These are phyloP conservation scores for Debaryomyces prosopidis DNA, from an alignment of 805 yeast genomes.

Conservation along the genomic window DNA sequence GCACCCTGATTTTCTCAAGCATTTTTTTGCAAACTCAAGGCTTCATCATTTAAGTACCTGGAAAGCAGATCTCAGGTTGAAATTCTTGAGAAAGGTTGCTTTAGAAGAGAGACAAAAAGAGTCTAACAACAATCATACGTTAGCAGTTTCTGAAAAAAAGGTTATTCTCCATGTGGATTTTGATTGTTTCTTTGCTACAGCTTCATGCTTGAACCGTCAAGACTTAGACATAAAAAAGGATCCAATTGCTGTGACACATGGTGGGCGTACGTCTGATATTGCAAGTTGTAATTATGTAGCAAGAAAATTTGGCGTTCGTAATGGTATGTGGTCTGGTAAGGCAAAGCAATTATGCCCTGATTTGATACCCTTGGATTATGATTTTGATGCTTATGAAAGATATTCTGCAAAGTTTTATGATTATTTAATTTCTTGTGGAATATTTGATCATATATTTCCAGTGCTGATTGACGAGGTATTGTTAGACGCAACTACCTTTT, in stretches of 20 bases:
- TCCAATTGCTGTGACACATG: slow-evolving; percentile 67
- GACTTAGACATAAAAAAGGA: slow-evolving; percentile 48
- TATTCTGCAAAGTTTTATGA: slow-evolving; percentile 67
- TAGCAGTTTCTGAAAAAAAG: slow-evolving; percentile 4
- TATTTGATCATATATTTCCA: slow-evolving; percentile 61
- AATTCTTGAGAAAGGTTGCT: slow-evolving; percentile 51
- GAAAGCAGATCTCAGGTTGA: slow-evolving; percentile 71
- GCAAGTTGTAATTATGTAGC: slow-evolving; percentile 94
- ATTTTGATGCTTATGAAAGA: slow-evolving; percentile 70
- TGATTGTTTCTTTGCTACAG: slow-evolving; percentile 92
- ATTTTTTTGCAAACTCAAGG: slow-evolving; percentile 78
- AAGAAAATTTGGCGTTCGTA: slow-evolving; percentile 69
- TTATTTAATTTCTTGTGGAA: slow-evolving; percentile 46
- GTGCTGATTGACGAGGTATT: slow-evolving; percentile 92
- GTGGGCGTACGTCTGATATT: slow-evolving; percentile 67
- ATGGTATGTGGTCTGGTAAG: slow-evolving; percentile 85
- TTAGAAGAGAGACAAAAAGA: slow-evolving; percentile 4
- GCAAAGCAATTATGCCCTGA: slow-evolving; percentile 71
- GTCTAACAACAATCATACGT: not conserved
- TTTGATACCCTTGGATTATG: slow-evolving; percentile 63
- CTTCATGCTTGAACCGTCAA: slow-evolving; percentile 61
- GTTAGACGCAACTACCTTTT: slow-evolving; percentile 54
- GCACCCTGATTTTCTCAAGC: slow-evolving; percentile 71
- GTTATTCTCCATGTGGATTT: slow-evolving; percentile 81
- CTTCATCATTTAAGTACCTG: slow-evolving; percentile 86